Evolutionary conservation across 495 filamentous ascomycete genomes (phyloP), one percentile per base, ranked within the genome.

Genomic region (Tuber umbilicatum): DNA sequence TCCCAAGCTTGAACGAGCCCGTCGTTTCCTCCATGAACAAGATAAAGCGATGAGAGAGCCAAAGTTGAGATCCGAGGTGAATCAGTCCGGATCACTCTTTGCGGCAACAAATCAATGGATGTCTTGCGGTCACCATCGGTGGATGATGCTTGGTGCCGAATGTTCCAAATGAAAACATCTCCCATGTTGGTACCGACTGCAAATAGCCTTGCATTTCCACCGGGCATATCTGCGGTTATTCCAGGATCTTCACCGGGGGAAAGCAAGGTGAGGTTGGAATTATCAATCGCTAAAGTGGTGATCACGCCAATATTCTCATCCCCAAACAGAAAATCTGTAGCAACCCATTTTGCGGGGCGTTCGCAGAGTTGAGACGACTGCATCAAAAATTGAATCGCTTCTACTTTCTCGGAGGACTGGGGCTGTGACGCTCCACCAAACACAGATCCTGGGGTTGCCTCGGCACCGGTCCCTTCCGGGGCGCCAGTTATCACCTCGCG

Each of bases 1-100:
- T 99, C 95, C 96, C 96, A 99, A 9, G 93, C 92, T 81, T 98
- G 95, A 12, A 98, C 94, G 12, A 98, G 88, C 16, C 95, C 94
- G 83, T 99, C 95, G 77, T 92, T 97, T 67, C 95, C 95, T 40
- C 95, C 95, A 83, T 97, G 93, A 2, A 97, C 91, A 39, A 99
- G 83, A 80, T 94, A 93, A 12, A 98, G 86, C 17, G 94, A 93
- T 2, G 94, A 92, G 35, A 97, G 82, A 9, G 91, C 95, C n/a
- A 99, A 83, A 77, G 89, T 93, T 16, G 94, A 91, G 17, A 99
- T 89, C 78, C 92, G 87, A 0, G 95, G 94, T 0, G 95, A 97
- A 38, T 97, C 93, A 0, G 95, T 98, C 75, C 94, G 89, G 72
- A 99, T 97, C 68, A 92, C 86, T 27, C 92, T 88, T 31, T 97